Conservation (phyloP, 2,329 filamentous ascomycete species). For the Drechslerella coelobrocha region DNA sequence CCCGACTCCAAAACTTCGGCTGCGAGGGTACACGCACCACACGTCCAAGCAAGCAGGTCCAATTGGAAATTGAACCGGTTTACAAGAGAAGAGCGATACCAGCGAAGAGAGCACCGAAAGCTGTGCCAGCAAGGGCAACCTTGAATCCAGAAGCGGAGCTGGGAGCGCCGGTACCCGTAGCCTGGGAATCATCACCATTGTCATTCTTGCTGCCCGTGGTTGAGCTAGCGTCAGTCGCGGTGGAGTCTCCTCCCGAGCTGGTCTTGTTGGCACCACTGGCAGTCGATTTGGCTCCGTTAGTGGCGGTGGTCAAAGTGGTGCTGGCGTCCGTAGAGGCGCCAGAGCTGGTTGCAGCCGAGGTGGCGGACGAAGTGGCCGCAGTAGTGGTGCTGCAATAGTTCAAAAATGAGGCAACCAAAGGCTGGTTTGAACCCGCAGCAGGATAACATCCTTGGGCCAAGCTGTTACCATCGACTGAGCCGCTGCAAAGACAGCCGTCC, state of each 20-base stretch:
- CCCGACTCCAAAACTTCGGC: not conserved
- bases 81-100: conserved; percentile 30
- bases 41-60: not conserved
- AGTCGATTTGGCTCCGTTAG: not conserved
- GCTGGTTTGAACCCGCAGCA: no score
- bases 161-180: not conserved
- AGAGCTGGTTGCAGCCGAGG: not conserved
- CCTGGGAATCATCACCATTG: not conserved
- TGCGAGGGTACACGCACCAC: not conserved
- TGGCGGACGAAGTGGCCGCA: not conserved
- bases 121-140: conserved; percentile 20
- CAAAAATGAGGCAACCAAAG: no score
- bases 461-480: no score
- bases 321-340: not conserved
- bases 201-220: not conserved
- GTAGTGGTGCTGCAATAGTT: not conserved
- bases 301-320: not conserved
- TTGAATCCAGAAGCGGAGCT: conserved; percentile 23
- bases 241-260: not conserved
- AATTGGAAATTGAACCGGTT: not conserved
- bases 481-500: no score
- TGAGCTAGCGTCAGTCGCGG: not conserved
- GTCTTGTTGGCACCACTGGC: no score
- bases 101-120: conserved; percentile 25
- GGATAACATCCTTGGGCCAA: no score